Conservation (phyloP, 805 yeast species). For the Pichia nanzhaoensis region DNA sequence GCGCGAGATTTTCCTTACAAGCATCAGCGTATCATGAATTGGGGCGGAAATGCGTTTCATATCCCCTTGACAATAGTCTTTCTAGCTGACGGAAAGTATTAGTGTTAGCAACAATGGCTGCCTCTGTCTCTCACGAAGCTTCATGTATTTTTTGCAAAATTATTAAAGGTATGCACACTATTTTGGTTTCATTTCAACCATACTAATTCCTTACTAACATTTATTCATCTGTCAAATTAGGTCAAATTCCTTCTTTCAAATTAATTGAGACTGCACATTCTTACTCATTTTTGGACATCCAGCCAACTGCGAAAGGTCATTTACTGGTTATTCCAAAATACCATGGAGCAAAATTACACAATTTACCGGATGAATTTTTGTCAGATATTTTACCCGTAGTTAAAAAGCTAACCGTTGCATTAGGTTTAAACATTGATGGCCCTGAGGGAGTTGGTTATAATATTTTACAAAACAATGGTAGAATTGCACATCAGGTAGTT, state of each 20-base stretch:
- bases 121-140: slow-evolving; percentile 36
- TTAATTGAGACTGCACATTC: slow-evolving; percentile 76
- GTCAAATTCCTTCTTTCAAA: slow-evolving; percentile 93
- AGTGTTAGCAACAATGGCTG: slow-evolving; percentile 21
- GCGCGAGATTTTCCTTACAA: too few relatives aligned
- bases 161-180: slow-evolving; percentile 55
- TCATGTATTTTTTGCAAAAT: slow-evolving; percentile 90
- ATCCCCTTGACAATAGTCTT: too few relatives aligned
- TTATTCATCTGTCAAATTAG: slow-evolving; percentile 30
- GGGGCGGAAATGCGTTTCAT: too few relatives aligned
- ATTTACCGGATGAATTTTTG: slow-evolving; percentile 85
- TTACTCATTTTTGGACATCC: slow-evolving; percentile 86
- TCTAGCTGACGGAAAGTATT: too few relatives aligned
- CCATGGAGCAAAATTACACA: slow-evolving; percentile 90
- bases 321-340: slow-evolving; percentile 84
- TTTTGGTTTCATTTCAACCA: not conserved
- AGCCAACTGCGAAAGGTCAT: slow-evolving; percentile 88
- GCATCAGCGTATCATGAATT: not conserved
- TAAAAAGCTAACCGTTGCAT: slow-evolving; percentile 72
- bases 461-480: slow-evolving; percentile 86
- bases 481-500: slow-evolving; percentile 92
- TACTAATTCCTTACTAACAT: slow-evolving; percentile 1
- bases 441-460: slow-evolving; percentile 75
- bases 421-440: slow-evolving; percentile 58
- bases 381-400: slow-evolving; percentile 83